These are phyloP conservation scores for Ogataea ganodermae DNA, from an alignment of 805 yeast species.

Conservation along the genomic window DNA sequence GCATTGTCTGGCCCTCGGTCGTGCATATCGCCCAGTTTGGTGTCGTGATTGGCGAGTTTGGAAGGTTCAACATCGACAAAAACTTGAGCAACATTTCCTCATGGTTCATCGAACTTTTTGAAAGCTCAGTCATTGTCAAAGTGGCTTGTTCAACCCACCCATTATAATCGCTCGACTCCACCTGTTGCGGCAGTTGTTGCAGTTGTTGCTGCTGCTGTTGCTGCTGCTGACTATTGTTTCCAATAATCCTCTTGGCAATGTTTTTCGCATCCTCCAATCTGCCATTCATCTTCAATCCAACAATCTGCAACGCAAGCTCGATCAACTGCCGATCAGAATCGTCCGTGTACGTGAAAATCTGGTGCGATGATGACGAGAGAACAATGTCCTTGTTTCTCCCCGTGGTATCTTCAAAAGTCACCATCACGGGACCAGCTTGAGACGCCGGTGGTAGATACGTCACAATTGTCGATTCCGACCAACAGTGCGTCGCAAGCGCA, in stretches of 20 bases:
- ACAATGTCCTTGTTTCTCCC: conserved; percentile 17
- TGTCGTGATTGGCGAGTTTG: conserved; percentile 55
- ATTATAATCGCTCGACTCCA: conserved; percentile 27
- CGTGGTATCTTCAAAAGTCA: conserved; percentile 56
- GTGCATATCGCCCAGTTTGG: conserved; percentile 86
- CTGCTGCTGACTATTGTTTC: conserved; percentile 46
- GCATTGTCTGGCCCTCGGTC: conserved; percentile 78
- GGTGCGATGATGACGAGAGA: conserved; percentile 39
- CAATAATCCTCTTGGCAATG: conserved; percentile 89
- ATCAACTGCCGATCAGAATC: conserved; percentile 94
- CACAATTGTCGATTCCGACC: conserved; percentile 94
- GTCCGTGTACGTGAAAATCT: conserved; percentile 86
- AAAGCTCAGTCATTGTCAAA: conserved; percentile 48
- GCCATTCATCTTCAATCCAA: conserved; percentile 96
- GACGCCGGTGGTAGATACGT: conserved; percentile 92
- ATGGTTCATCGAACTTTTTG: conserved; percentile 46
- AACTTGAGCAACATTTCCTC: conserved; percentile 53
- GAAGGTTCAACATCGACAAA: conserved; percentile 61
- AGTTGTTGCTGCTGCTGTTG: conserved; percentile 20
- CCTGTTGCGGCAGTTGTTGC: conserved; percentile 17
- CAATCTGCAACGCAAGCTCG: conserved; percentile 93
- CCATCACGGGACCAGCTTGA: conserved; percentile 88
- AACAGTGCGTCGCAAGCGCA: conserved; percentile 87
- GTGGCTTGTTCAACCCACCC: conserved; percentile 59
- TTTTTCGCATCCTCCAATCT: conserved; percentile 91